Base-by-base conservation (phyloP, 2,329 filamentous ascomycete species). In the Fusarium graminum region DNA sequence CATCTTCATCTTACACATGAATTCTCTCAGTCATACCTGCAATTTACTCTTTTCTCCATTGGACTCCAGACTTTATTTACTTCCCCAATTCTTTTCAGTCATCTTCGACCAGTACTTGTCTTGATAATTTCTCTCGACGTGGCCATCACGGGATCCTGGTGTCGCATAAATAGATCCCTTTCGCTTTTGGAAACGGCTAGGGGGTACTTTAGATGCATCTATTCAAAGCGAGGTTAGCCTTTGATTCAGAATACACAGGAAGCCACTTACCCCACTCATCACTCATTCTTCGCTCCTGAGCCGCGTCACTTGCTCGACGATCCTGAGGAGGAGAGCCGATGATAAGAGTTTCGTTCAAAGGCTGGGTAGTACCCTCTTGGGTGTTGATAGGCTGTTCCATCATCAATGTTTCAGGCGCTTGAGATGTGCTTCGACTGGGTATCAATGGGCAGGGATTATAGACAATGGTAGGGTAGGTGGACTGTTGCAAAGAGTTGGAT, bases 121-220 rank as follows among this genome's bases (percentile, higher is more conserved):
- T 65, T 84, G 82, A 52, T 85, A 84, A 74, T 87, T 88, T 59
- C 80, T 82, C 70, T 87, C 85, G 50, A 90, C 80, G 73, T 90
- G 87, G 17, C 87, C 88, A 75, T 91, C 89, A 59, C 88, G 84
- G 25, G 86, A 89, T 70, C 80, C 80, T 4, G 86, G 88, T 10
- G 89, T 91, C 44, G 87, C 86, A 74, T 88, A 90, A 76, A 90
- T 89, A 73, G 86, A 90, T 54, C 88, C 88, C 77, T 89, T 87
- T 72, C 86, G 85, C 78, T 89, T 89, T 77, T 91, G 88, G 79
- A 91, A 90, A 44, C 86, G 86, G 64, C 85, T 88, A 11, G 88
- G 88, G 3, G 86, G 86, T 0, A 89, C 88, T 77, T 90, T 90
- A 68, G 85, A 83, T 6, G 88, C 88, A 76, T 91, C 88, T 87